A percentile compares a stretch with the other conserved stretches of the same genome.
Evolutionary conservation across 2,329 filamentous ascomycete genomes (phyloP).

Genomic region (Aureobasidium sp.): DNA sequence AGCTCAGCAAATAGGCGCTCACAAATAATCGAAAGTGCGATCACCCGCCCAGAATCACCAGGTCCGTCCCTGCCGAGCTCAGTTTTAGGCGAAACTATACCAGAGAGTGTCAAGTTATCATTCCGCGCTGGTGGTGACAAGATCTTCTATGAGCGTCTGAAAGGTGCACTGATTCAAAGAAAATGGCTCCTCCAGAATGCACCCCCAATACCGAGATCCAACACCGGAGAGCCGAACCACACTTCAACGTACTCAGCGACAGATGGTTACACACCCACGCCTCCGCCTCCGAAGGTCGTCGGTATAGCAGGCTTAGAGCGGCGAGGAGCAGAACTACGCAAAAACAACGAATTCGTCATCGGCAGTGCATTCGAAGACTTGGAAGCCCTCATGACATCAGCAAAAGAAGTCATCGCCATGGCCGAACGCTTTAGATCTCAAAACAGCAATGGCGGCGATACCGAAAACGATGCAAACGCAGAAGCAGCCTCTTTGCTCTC

Average conservation of each 20-base stretch:
- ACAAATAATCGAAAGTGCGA: constrained; percentile 28
- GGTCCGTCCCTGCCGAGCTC: constrained; percentile 53
- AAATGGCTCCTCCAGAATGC: constrained; percentile 93
- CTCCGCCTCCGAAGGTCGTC: constrained; percentile 50
- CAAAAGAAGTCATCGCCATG: constrained; percentile 89
- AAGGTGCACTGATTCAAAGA: constrained; percentile 77
- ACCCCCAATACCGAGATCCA: constrained; percentile 64
- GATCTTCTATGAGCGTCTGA: constrained; percentile 81
- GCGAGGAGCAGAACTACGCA: constrained; percentile 71
- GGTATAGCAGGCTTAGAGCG: constrained; percentile 91
- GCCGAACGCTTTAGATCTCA: constrained; percentile 79
- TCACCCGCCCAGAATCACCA: constrained; percentile 61
- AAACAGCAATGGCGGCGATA: constrained; percentile 46
- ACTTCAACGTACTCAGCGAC: constrained; percentile 21
- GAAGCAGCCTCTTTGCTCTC: constrained; percentile 70
- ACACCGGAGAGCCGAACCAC: constrained; percentile 16
- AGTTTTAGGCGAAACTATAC: constrained; percentile 45
- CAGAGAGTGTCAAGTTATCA: constrained; percentile 79
- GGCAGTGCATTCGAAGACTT: constrained; percentile 93
- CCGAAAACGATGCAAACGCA: constrained; percentile 45
- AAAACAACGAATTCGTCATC: constrained; percentile 89
- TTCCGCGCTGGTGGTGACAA: constrained; percentile 85
- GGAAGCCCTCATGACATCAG: constrained; percentile 93
- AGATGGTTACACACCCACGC: constrained; percentile 19
- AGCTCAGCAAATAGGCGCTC: constrained; percentile 40